These are phyloP conservation scores for Penicillium sp. DNA, from an alignment of 2,329 filamentous ascomycete species.

Conservation along the genomic window DNA sequence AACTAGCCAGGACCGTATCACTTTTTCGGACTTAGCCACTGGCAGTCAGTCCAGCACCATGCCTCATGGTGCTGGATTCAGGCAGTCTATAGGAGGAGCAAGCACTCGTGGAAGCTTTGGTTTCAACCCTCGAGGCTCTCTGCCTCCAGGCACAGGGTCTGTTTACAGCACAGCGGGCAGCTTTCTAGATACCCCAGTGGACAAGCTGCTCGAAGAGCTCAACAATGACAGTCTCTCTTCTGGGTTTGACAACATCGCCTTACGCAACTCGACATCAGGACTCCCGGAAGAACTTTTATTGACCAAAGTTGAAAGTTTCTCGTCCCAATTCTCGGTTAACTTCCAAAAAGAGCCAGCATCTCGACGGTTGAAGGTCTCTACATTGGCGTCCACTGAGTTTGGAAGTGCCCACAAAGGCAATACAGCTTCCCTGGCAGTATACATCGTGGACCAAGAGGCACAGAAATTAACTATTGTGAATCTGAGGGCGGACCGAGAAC, in stretches of 20 bases:
- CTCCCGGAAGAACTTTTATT: constrained; percentile 71
- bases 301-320: constrained; percentile 66
- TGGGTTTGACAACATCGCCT: constrained; percentile 68
- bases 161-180: constrained; percentile 55
- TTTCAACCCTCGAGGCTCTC: constrained; percentile 54
- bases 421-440: constrained; percentile 48
- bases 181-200: constrained; percentile 66
- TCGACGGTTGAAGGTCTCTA: constrained; percentile 55
- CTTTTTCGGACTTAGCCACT: constrained; percentile 70
- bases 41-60: constrained; percentile 38
- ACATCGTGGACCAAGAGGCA: constrained; percentile 67
- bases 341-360: constrained; percentile 27
- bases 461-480: constrained; percentile 67
- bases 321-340: constrained; percentile 50
- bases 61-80: constrained; percentile 47
- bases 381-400: constrained; percentile 52
- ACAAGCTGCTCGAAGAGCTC: constrained; percentile 67
- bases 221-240: constrained; percentile 62
- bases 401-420: constrained; percentile 32
- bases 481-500: constrained; percentile 54
- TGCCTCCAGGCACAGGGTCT: constrained; percentile 50
- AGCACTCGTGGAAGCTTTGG: constrained; percentile 63
- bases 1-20: constrained; percentile 74
- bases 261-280: constrained; percentile 70
- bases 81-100: constrained; percentile 71